A percentile compares a stretch with the other conserved stretches of the same genome.
These are phyloP conservation scores for Rhodotorula sp. DNA, from an alignment of 1,284 basidiomycete species.

Conservation along the genomic window DNA sequence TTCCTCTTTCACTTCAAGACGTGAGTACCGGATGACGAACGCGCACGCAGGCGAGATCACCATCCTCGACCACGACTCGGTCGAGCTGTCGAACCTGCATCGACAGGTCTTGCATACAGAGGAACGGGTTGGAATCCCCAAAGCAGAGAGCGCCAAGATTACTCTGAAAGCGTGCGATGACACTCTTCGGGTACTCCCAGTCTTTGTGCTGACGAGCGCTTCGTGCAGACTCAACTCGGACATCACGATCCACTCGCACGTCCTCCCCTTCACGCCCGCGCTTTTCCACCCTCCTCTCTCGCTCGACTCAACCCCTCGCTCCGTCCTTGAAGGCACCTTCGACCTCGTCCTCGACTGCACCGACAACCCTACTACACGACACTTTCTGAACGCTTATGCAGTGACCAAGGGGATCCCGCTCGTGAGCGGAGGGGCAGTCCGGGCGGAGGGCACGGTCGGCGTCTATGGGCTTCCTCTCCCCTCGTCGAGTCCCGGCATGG, in stretches of 20 bases:
- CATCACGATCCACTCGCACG: constrained; percentile 58
- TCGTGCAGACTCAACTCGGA: constrained; percentile 66
- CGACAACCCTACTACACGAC: constrained; percentile 87
- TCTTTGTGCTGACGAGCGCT: not conserved
- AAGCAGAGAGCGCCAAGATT: constrained; percentile 73
- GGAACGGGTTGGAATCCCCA: constrained; percentile 71
- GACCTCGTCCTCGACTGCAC: constrained; percentile 86
- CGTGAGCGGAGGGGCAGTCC: constrained; percentile 89
- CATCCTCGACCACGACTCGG: constrained; percentile 85
- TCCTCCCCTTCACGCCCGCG: constrained; percentile 55
- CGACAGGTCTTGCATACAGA: constrained; percentile 88
- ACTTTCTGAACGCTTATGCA: constrained; percentile 84
- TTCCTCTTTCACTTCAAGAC: no score
- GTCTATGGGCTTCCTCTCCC: constrained; percentile 62
- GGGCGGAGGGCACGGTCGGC: constrained; percentile 85
- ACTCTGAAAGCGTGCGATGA: constrained; percentile 19
- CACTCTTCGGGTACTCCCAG: not conserved
- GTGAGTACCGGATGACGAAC: no score
- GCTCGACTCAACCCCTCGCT: constrained; percentile 59
- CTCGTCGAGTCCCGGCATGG: not conserved
- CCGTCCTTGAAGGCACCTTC: constrained; percentile 56
- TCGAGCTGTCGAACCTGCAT: constrained; percentile 90
- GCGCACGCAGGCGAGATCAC: constrained; percentile 68
- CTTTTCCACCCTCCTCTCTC: constrained; percentile 19
- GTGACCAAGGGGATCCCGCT: constrained; percentile 69